Conservation (phyloP, 495 filamentous ascomycete species). For the Parathielavia appendiculata region DNA sequence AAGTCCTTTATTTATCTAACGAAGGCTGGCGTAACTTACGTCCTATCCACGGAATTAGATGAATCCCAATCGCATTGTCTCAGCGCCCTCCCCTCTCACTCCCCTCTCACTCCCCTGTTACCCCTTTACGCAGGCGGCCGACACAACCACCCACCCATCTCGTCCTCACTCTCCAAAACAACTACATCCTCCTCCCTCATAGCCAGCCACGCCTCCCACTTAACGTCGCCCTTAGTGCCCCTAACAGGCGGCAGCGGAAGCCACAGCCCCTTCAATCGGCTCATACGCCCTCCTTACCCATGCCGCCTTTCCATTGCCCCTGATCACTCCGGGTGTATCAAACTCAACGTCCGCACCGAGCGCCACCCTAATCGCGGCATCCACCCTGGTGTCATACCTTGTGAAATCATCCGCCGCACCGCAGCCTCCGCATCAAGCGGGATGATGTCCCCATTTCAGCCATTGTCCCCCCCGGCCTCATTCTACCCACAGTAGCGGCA, state of each 20-base stretch:
- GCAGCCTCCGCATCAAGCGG: conserved; percentile 3
- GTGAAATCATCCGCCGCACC: background rate
- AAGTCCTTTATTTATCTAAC: no score
- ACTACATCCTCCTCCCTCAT: conserved; percentile 12
- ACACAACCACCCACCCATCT: background rate
- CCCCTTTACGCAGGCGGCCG: background rate
- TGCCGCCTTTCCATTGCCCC: background rate
- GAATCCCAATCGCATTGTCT: no score
- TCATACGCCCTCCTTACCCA: conserved; percentile 11
- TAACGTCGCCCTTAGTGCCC: conserved; percentile 2
- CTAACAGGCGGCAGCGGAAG: background rate
- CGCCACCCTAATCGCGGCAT: background rate
- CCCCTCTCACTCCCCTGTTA: no score
- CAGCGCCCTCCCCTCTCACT: no score
- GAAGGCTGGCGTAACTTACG: no score
- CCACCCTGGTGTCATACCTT: background rate
- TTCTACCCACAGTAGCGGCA: no score
- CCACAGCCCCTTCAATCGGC: conserved; percentile 4
- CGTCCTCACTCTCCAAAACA: background rate
- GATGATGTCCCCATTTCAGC: no score
- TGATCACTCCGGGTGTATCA: background rate
- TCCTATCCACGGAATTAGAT: no score
- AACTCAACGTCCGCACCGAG: conserved; percentile 11
- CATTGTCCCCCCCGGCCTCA: no score
- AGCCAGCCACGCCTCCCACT: conserved; percentile 12